Conservation (phyloP, 768 basidiomycete genomes). For the Leccinum boreale region DNA sequence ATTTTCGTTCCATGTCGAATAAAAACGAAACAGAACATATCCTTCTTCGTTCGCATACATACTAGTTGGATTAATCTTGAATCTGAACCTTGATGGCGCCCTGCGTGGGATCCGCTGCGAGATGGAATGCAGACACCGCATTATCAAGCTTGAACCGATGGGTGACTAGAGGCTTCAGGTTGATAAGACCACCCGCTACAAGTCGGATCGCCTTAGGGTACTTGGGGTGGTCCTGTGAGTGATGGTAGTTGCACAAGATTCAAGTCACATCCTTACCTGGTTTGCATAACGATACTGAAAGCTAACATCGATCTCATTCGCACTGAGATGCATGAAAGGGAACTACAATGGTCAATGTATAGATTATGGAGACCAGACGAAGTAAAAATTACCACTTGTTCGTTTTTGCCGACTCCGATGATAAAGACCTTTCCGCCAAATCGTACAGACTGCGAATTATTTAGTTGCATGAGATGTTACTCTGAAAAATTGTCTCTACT, state of each 20-base stretch:
- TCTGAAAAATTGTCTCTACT: conserved; percentile 13
- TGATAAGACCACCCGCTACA: conserved; percentile 67
- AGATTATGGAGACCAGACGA: background rate
- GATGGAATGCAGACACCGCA: conserved; percentile 75
- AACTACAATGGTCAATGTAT: conserved; percentile 36
- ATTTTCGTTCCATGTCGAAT: background rate
- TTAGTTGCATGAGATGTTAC: background rate
- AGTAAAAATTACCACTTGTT: conserved; percentile 44
- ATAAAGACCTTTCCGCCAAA: conserved; percentile 70
- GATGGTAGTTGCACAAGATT: background rate
- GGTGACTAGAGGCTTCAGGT: conserved; percentile 78
- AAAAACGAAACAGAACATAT: background rate
- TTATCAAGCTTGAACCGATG: conserved; percentile 71
- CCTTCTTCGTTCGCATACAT: background rate
- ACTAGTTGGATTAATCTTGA: conserved; percentile 37
- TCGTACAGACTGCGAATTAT: conserved; percentile 46
- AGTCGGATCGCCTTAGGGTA: conserved; percentile 86
- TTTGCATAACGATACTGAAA: conserved; percentile 72
- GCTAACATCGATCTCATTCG: conserved; percentile 65
- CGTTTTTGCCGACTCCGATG: conserved; percentile 65
- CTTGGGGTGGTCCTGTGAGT: conserved; percentile 26
- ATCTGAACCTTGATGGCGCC: conserved; percentile 73
- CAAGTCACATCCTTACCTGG: conserved; percentile 35
- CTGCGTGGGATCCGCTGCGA: conserved; percentile 63
- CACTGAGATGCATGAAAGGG: conserved; percentile 71